Evolutionary conservation across 805 yeast genomes (phyloP).

Genomic region (Yamadazyma phyllophila): DNA sequence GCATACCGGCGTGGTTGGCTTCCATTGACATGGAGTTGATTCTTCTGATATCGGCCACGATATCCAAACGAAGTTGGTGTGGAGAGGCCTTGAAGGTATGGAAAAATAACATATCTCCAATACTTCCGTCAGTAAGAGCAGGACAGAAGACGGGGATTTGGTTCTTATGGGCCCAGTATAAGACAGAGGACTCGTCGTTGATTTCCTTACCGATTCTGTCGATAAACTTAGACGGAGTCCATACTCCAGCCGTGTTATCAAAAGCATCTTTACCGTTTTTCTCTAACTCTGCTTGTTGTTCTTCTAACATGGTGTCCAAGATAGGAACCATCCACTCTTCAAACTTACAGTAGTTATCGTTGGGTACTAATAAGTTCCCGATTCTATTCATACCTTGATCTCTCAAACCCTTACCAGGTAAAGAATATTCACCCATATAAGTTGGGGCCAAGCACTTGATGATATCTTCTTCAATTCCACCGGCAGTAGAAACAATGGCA

Average conservation of each 20-base stretch:
- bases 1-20: slow-evolving; percentile 92
- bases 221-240: slow-evolving; percentile 94
- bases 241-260: slow-evolving; percentile 62
- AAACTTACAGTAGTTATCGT: slow-evolving; percentile 94
- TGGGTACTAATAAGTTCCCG: slow-evolving; percentile 95
- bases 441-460: slow-evolving; percentile 97
- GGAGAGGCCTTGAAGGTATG: slow-evolving; percentile 96
- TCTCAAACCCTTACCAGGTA: slow-evolving; percentile 78
- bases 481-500: slow-evolving; percentile 95
- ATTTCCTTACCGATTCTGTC: slow-evolving; percentile 95
- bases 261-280: slow-evolving; percentile 49
- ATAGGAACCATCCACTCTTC: slow-evolving; percentile 99
- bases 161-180: slow-evolving; percentile 98
- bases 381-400: slow-evolving; percentile 97
- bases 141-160: slow-evolving; percentile 97
- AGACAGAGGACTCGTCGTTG: slow-evolving; percentile 86
- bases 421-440: slow-evolving; percentile 83
- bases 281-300: slow-evolving; percentile 69
- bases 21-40: slow-evolving; percentile 95
- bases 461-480: slow-evolving; percentile 97
- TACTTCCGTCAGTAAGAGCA: slow-evolving; percentile 95
- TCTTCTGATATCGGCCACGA: slow-evolving; percentile 88
- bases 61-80: slow-evolving; percentile 81
- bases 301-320: slow-evolving; percentile 80
- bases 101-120: slow-evolving; percentile 98